Base-by-base conservation (phyloP, 108 stramenopile species). In the Cylindrotheca fusiformis region DNA sequence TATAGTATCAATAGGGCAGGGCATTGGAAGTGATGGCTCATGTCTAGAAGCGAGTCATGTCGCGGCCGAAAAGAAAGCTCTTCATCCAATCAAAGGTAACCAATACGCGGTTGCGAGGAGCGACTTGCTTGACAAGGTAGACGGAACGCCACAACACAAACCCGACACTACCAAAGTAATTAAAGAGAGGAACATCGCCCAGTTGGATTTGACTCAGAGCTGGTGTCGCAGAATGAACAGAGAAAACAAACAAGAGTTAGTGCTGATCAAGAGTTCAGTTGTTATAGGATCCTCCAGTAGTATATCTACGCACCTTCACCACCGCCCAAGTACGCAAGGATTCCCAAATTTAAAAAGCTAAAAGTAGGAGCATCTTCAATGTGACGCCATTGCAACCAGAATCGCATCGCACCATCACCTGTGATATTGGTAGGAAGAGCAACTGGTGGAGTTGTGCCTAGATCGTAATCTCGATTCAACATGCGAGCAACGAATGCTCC, bases 51-150 rank as follows among this genome's bases (percentile, higher is more conserved):
- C 86, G 55, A 0, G 86, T 83, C n/a, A 80, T 70, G 47, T 89
- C 87, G 30, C 84, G 67, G 14, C 84, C 88, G 63, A 89, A 89
- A 1, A 85, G 0, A 27, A 30, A 44, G 18, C 63, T 62, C 59
- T 89, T 89, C 44, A 81, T 33, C 84, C 87, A 85, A 68, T 89
- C 87, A 71, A 89, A 89, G 1, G 72, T 74, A 22, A 89, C 82
- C 64, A 85, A 57, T 0, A 82, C 61, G 27, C 83, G 73, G 51
- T 83, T 85, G 82, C 36, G 36, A 41, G 36, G 6, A 41, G 71
- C 77, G 12, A 85, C 84, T 54, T 85, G 87, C 49, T 89, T 89
- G 19, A 84, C 84, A 5, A 89, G 55, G 58, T 89, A 85, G 10
- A 89, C 84, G 22, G 78, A 77, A 36, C 84, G 48, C 87, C 87